Evolutionary conservation across 2,329 filamentous ascomycete genomes (phyloP), one percentile per base, ranked within the genome.

Genomic region (Phyllosticta capitalensis): DNA sequence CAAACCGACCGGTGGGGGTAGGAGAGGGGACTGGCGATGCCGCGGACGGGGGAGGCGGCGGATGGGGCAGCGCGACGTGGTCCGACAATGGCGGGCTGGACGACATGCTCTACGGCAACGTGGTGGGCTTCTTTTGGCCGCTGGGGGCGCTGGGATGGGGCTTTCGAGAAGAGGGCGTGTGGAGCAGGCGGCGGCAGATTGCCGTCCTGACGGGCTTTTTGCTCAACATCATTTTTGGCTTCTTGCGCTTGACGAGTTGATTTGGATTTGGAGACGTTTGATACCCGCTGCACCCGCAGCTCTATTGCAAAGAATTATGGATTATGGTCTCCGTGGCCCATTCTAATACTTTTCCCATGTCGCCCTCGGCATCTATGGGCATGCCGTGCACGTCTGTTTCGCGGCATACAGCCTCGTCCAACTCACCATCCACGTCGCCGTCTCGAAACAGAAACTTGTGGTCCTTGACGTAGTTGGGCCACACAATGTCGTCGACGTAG

Each of bases 71-170:
- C 24, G 77, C 79, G 3, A 79, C 80, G 45, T 79, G 78, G 24
- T 78, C 82, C 59, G 75, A 79, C 52, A 78, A 79, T 53, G 85
- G 83, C 0, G 81, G 88, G 10, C 76, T 96, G 52, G 92, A 97
- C 68, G 87, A 95, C 67, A 83, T 96, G 77, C 79, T 97, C 61
- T 89, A 87, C 75, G 94, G 92, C 4, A 90, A 94, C 72, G 77
- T 95, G 61, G 89, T 94, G 67, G 94, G 94, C 0, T 99, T 97
- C 78, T 88, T 99, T 71, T 97, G 92, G 84, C 94, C 94, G 3
- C 74, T 97, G 9, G 92, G 90, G 0, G 91, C 89, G 67, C 77
- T 92, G 60, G 85, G 87, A 56, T 96, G 92, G 90, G 77, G 95
- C 55, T 81, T 92, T 64, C 81, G 92, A 61, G 90, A 96, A 72